Conservation (phyloP, 2,329 filamentous ascomycete species). For the Stachybotrys elegans region DNA sequence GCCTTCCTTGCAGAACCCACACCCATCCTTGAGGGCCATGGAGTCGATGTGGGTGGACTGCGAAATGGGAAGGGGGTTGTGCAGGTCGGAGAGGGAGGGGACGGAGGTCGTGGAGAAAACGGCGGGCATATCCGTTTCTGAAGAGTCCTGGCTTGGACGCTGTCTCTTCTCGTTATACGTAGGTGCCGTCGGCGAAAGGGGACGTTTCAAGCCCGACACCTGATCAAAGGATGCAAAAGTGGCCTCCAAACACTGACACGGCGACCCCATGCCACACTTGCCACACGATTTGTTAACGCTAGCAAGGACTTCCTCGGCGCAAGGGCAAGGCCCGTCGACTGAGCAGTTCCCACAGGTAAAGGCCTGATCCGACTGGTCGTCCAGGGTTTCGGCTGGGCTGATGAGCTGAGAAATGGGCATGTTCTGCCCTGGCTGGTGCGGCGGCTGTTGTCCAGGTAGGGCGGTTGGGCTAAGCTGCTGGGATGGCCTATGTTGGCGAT, state of each 20-base stretch:
- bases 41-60: constrained; percentile 29
- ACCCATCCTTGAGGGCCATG: constrained; percentile 58
- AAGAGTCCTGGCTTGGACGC: constrained; percentile 47
- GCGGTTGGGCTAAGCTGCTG: constrained; percentile 21
- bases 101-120: constrained; percentile 50
- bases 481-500: constrained; percentile 20
- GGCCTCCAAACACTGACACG: constrained; percentile 61
- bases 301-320: constrained; percentile 54
- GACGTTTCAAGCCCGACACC: constrained; percentile 39
- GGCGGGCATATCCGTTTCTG: constrained; percentile 71
- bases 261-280: constrained; percentile 56
- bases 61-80: constrained; percentile 25
- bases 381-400: constrained; percentile 42
- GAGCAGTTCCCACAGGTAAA: constrained; percentile 54
- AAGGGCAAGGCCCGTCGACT: constrained; percentile 49
- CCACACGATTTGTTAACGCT: constrained; percentile 55
- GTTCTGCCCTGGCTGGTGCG: constrained; percentile 29
- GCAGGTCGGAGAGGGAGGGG: constrained; percentile 15
- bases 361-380: constrained; percentile 23
- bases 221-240: constrained; percentile 45
- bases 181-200: constrained; percentile 37
- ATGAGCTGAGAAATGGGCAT: constrained; percentile 56
- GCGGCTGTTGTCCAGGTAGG: constrained; percentile 17
- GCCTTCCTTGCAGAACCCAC: constrained; percentile 78
- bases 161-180: constrained; percentile 51